These are phyloP conservation scores for Cercospora zeina DNA, from an alignment of 2,329 filamentous ascomycete species.

Conservation along the genomic window DNA sequence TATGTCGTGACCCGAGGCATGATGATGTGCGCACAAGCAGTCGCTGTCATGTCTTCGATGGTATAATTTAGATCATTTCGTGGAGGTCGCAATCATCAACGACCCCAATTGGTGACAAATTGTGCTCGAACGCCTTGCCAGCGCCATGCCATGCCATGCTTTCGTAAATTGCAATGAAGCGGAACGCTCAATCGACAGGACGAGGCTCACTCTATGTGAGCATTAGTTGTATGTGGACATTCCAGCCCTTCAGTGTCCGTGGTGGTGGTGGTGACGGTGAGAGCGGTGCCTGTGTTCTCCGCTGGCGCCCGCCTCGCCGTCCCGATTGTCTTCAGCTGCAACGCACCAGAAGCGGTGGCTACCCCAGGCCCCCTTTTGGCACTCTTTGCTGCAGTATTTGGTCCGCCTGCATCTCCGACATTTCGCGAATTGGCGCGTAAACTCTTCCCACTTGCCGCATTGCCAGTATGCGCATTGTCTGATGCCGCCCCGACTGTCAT, in stretches of 20 bases:
- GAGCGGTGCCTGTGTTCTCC: slow-evolving; percentile 32
- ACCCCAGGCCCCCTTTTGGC: slow-evolving; percentile 98
- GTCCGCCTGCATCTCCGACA: slow-evolving; percentile 93
- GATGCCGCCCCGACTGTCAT: slow-evolving; percentile 90
- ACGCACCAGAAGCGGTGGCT: slow-evolving; percentile 98
- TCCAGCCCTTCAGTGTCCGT: slow-evolving; percentile 19
- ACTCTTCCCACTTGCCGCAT: slow-evolving; percentile 98
- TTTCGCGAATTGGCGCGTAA: slow-evolving; percentile 94
- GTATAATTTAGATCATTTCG: slow-evolving; percentile 18
- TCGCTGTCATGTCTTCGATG: slow-evolving; percentile 15
- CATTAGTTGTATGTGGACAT: slow-evolving; percentile 4
- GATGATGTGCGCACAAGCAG: slow-evolving; percentile 15
- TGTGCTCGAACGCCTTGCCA: slow-evolving; percentile 11
- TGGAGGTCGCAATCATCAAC: slow-evolving; percentile 3
- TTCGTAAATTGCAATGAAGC: slow-evolving; percentile 7
- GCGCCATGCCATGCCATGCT: slow-evolving; percentile 17
- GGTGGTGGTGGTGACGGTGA: slow-evolving; percentile 31
- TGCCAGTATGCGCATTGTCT: slow-evolving; percentile 97
- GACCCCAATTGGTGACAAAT: not conserved
- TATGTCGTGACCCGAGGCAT: slow-evolving; percentile 11
- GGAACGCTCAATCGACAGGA: slow-evolving; percentile 1
- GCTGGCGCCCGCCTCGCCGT: slow-evolving; percentile 31
- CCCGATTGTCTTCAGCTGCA: slow-evolving; percentile 57
- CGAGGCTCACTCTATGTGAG: not conserved
- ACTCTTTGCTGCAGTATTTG: slow-evolving; percentile 96